Percentiles rank a stretch among this genome's conserved stretches.
These are phyloP conservation scores for Fusarium oligoseptatum DNA, from an alignment of 2,329 filamentous ascomycete genomes.

Conservation along the genomic window DNA sequence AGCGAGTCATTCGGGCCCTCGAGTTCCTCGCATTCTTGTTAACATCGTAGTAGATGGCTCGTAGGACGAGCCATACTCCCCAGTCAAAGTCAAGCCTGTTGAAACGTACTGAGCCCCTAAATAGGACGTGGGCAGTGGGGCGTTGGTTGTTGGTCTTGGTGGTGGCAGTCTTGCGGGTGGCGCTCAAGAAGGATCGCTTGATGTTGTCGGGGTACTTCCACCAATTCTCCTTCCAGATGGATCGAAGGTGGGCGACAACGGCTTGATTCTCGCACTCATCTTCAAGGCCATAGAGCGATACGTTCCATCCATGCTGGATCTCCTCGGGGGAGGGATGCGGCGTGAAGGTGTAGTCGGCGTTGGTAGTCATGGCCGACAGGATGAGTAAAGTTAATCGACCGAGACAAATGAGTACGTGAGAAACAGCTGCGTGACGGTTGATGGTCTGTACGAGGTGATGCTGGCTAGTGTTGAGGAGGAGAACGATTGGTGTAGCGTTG, in stretches of 20 bases:
- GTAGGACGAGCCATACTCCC: background rate
- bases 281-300: background rate
- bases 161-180: background rate
- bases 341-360: background rate
- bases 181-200: background rate
- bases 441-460: background rate
- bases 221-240: background rate
- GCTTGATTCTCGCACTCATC: background rate
- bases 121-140: background rate
- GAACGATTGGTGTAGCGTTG: background rate
- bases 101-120: background rate
- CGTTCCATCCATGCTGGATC: background rate
- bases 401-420: background rate
- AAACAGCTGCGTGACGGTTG: background rate
- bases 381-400: too few species aligned
- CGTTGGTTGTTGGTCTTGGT: background rate
- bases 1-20: background rate
- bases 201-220: background rate
- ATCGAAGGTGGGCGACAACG: background rate
- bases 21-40: rapidly evolving
- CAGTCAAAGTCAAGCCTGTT: background rate
- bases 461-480: background rate
- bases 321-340: background rate
- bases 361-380: background rate
- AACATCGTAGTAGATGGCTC: background rate